Evolutionary conservation across 2,329 filamentous ascomycete genomes (phyloP).

Genomic region (Verticillium albo-atrum): DNA sequence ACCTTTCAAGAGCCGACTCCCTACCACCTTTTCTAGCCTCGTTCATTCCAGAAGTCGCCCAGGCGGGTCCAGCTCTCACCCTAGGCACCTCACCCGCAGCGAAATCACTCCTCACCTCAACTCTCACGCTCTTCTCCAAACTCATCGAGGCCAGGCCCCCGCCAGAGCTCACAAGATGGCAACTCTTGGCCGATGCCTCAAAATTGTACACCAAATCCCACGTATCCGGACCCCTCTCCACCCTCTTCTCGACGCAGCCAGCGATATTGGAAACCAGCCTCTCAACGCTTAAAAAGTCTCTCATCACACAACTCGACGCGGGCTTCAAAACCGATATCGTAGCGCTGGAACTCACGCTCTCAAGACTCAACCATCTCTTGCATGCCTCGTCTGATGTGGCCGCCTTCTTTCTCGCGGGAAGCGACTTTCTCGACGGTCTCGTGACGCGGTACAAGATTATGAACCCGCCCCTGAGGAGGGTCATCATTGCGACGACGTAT

Average conservation of each 20-base stretch:
- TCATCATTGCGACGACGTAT: slow-evolving; percentile 69
- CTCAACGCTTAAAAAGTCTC: slow-evolving; percentile 53
- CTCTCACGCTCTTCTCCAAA: slow-evolving; percentile 60
- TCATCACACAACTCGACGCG: slow-evolving; percentile 60
- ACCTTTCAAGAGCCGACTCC: slow-evolving; percentile 57
- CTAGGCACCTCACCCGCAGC: slow-evolving; percentile 28
- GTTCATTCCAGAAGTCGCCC: slow-evolving; percentile 55
- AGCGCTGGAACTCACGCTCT: slow-evolving; percentile 49
- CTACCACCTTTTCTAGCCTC: slow-evolving; percentile 60
- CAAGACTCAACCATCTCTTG: slow-evolving; percentile 59
- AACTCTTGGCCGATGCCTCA: slow-evolving; percentile 64
- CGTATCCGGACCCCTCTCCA: slow-evolving; percentile 43
- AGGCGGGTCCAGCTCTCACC: slow-evolving; percentile 23
- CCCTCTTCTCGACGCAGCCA: slow-evolving; percentile 48
- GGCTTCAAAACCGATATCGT: slow-evolving; percentile 52
- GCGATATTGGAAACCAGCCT: slow-evolving; percentile 49
- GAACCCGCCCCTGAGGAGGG: slow-evolving; percentile 58
- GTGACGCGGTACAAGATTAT: slow-evolving; percentile 60
- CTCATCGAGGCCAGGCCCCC: slow-evolving; percentile 44
- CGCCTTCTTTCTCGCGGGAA: slow-evolving; percentile 71
- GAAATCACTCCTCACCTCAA: slow-evolving; percentile 52
- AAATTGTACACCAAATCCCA: slow-evolving; percentile 62
- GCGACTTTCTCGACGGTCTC: slow-evolving; percentile 80
- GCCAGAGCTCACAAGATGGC: slow-evolving; percentile 53
- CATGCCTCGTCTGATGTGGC: slow-evolving; percentile 54